A percentile compares a stretch with the other conserved stretches of the same genome.
phyloP scores from a whole-genome alignment of 1,284 basidiomycete genomes.

The Takashimella tepidaria region DNA sequence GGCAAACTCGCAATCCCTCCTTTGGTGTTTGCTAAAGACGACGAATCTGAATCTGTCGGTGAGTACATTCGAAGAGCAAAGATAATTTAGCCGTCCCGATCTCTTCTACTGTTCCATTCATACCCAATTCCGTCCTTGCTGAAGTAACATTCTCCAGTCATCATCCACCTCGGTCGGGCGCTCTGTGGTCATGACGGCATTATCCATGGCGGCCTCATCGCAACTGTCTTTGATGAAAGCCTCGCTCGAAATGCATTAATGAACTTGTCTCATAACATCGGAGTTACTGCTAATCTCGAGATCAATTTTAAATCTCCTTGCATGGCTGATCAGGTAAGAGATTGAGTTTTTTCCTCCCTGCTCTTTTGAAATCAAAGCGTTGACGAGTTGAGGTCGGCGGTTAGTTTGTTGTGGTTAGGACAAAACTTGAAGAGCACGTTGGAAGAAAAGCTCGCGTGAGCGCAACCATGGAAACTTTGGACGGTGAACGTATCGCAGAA shows the following conservation, averaged over 20 bases:
- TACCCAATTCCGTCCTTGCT: background rate
- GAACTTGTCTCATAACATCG: constrained; percentile 80
- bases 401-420: constrained; percentile 55
- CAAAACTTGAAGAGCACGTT: constrained; percentile 58
- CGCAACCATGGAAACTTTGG: constrained; percentile 67
- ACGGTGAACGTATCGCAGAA: constrained; percentile 73
- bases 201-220: constrained; percentile 85
- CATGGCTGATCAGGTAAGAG: constrained; percentile 67
- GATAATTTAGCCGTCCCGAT: background rate
- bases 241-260: constrained; percentile 74
- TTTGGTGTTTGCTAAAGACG: constrained; percentile 64
- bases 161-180: constrained; percentile 77
- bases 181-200: constrained; percentile 89
- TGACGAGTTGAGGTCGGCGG: background rate
- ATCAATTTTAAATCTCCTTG: constrained; percentile 76
- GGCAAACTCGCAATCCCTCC: constrained; percentile 75
- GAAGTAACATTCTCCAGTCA: constrained; percentile 34
- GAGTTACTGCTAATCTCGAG: constrained; percentile 80
- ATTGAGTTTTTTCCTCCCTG: background rate
- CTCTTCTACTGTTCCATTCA: background rate
- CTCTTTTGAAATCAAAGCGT: no score
- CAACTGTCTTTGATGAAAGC: constrained; percentile 83
- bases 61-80: constrained; percentile 10
- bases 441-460: constrained; percentile 72
- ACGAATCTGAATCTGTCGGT: constrained; percentile 64